phyloP scores from a whole-genome alignment of 2,329 filamentous ascomycete genomes.

The Paraconiothyrium brasiliense region DNA sequence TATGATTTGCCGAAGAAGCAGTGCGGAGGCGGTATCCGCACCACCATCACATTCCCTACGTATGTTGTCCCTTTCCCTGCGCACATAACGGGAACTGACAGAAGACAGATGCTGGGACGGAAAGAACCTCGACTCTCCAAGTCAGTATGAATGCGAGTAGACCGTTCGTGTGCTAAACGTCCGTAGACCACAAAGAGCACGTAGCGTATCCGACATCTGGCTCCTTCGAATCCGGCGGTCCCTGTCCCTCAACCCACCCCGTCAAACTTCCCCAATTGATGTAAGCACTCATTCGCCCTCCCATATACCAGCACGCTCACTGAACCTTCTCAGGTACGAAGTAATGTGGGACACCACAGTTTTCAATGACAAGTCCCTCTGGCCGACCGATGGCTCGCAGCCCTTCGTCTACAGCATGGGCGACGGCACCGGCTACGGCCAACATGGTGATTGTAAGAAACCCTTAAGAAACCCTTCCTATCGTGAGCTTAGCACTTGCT shows the following conservation, averaged over 20 bases:
- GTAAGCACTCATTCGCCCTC: slow-evolving; percentile 52
- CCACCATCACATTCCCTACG: slow-evolving; percentile 59
- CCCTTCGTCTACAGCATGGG: slow-evolving; percentile 42
- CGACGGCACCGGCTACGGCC: slow-evolving; percentile 28
- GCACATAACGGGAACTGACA: background rate
- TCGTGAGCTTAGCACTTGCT: no score
- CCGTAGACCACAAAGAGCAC: slow-evolving; percentile 66
- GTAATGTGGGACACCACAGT: slow-evolving; percentile 55
- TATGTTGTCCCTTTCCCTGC: slow-evolving; percentile 69
- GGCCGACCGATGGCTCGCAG: slow-evolving; percentile 35
- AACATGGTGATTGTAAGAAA: slow-evolving; percentile 31
- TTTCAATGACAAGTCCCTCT: slow-evolving; percentile 34
- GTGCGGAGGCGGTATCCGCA: slow-evolving; percentile 55
- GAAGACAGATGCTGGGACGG: slow-evolving; percentile 70
- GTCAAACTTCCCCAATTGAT: slow-evolving; percentile 56
- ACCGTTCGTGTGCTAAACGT: background rate
- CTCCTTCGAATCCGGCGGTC: slow-evolving; percentile 52
- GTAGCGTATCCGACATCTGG: slow-evolving; percentile 60
- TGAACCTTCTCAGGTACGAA: slow-evolving; percentile 50
- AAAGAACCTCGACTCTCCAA: slow-evolving; percentile 60
- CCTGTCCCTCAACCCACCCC: slow-evolving; percentile 54
- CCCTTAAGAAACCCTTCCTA: no score
- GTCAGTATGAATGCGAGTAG: background rate
- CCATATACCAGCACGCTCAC: slow-evolving; percentile 29
- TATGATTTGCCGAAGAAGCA: slow-evolving; percentile 33